Conservation (phyloP, 306 rosid genomes). For the Pterocarpus macrocarpus region DNA sequence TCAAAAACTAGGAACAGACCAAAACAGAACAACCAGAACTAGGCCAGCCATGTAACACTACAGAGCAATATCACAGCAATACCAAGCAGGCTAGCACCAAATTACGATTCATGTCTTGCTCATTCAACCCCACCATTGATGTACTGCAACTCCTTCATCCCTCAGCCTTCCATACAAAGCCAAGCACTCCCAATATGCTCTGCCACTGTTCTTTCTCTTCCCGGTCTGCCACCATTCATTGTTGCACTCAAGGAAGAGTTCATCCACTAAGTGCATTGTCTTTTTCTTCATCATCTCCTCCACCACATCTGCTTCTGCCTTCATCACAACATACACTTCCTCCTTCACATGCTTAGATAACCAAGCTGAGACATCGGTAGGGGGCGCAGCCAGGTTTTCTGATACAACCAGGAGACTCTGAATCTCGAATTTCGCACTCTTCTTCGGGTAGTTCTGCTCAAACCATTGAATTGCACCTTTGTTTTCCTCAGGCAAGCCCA, state of each 20-base stretch:
- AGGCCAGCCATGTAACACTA: slow-evolving; percentile 17
- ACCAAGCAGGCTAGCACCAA: neutral
- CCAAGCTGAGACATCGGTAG: slow-evolving; percentile 58
- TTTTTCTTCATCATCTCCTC: slow-evolving; percentile 62
- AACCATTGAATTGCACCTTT: slow-evolving; percentile 58
- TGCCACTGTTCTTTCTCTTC: slow-evolving; percentile 46
- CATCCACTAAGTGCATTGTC: slow-evolving; percentile 34
- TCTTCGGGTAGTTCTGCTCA: slow-evolving; percentile 61
- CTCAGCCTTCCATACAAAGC: slow-evolving; percentile 72
- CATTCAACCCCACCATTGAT: slow-evolving; percentile 70
- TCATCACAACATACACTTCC: slow-evolving; percentile 76
- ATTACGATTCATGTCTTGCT: neutral
- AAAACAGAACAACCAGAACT: neutral
- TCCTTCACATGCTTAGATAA: slow-evolving; percentile 55
- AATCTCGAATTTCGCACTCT: slow-evolving; percentile 59
- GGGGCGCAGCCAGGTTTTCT: neutral
- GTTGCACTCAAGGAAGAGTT: slow-evolving; percentile 71
- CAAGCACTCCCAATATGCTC: slow-evolving; percentile 76
- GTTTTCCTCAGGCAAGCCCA: slow-evolving; percentile 57
- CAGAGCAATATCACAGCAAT: slow-evolving; percentile 17
- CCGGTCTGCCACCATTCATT: slow-evolving; percentile 68
- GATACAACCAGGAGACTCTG: slow-evolving; percentile 42
- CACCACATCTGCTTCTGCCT: slow-evolving; percentile 69
- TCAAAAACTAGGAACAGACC: slow-evolving; percentile 12
- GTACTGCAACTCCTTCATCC: slow-evolving; percentile 77